These are phyloP conservation scores for Aspergillus steynii DNA, from an alignment of 495 filamentous ascomycete genomes.

Conservation along the genomic window DNA sequence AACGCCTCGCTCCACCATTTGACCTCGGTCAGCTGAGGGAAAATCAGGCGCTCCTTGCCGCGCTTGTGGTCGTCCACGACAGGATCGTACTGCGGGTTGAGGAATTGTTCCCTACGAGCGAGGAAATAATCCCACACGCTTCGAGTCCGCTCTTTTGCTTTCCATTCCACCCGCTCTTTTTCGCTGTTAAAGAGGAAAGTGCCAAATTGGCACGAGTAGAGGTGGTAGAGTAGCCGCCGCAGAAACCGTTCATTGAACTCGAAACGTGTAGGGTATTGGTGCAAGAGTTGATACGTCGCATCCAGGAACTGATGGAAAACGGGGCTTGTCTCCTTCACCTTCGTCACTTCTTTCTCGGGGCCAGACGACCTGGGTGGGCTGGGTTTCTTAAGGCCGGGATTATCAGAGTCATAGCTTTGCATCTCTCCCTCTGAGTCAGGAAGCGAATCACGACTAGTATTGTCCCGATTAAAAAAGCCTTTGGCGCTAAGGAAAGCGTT, in stretches of 20 bases:
- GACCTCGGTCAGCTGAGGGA: constrained; percentile 67
- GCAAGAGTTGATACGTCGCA: constrained; percentile 85
- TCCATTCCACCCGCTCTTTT: constrained; percentile 77
- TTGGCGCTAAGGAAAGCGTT: constrained; percentile 85
- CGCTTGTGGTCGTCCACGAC: constrained; percentile 73
- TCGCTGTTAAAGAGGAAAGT: constrained; percentile 96
- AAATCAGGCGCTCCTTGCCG: constrained; percentile 79
- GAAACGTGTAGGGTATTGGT: constrained; percentile 87
- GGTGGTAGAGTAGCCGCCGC: constrained; percentile 85
- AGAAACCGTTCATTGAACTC: constrained; percentile 98
- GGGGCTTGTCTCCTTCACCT: constrained; percentile 85
- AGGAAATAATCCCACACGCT: constrained; percentile 98
- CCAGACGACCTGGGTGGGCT: constrained; percentile 38
- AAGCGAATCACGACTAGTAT: constrained; percentile 64
- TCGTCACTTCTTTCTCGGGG: constrained; percentile 58
- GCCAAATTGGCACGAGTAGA: constrained; percentile 95
- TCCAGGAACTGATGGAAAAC: constrained; percentile 99
- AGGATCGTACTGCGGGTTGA: constrained; percentile 76
- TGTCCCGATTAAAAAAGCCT: constrained; percentile 83
- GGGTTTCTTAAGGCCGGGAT: constrained; percentile 44
- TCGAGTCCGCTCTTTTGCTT: constrained; percentile 69
- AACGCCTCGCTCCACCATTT: constrained; percentile 94
- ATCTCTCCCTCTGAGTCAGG: constrained; percentile 62
- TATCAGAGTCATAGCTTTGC: constrained; percentile 53
- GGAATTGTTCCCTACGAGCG: constrained; percentile 71